phyloP scores from a whole-genome alignment of 192 early-diverging fungal species.

The Coemansia sp. region DNA sequence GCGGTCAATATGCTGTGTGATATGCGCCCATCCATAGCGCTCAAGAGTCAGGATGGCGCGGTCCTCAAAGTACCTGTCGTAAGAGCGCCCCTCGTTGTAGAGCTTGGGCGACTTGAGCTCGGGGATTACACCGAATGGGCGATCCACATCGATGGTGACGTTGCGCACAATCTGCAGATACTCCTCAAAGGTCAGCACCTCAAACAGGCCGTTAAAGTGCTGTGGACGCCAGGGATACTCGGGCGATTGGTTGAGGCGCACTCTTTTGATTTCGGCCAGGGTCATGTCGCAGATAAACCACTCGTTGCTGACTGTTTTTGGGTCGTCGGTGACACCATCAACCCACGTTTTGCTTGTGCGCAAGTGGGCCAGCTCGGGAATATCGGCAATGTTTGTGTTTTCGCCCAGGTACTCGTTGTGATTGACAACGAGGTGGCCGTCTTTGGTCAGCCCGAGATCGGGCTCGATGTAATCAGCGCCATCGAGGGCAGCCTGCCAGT shows the following conservation, averaged over 20 bases:
- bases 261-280: constrained; percentile 22
- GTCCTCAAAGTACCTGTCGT: constrained; percentile 46
- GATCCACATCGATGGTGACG: constrained; percentile 19
- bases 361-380: constrained; percentile 23
- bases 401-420: constrained; percentile 51
- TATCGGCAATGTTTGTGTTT: constrained; percentile 27
- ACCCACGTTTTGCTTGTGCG: constrained; percentile 33
- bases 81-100: constrained; percentile 28
- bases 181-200: constrained; percentile 45
- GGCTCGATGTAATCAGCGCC: constrained; percentile 49
- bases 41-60: constrained; percentile 32
- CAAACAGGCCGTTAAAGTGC: constrained; percentile 42
- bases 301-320: constrained; percentile 16
- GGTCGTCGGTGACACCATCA: constrained; percentile 6
- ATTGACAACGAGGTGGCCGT: constrained; percentile 48
- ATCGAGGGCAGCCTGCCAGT: constrained; percentile 51
- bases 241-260: constrained; percentile 30
- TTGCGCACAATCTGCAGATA: constrained; percentile 42
- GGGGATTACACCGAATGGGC: constrained; percentile 41
- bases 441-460: constrained; percentile 40
- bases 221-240: constrained; percentile 29
- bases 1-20: constrained; percentile 14
- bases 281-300: constrained; percentile 51
- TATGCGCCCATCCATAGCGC: constrained; percentile 39
- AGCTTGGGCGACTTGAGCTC: constrained; percentile 50